phyloP scores from a whole-genome alignment of 164 flowering plant species.

The Piper betle region DNA sequence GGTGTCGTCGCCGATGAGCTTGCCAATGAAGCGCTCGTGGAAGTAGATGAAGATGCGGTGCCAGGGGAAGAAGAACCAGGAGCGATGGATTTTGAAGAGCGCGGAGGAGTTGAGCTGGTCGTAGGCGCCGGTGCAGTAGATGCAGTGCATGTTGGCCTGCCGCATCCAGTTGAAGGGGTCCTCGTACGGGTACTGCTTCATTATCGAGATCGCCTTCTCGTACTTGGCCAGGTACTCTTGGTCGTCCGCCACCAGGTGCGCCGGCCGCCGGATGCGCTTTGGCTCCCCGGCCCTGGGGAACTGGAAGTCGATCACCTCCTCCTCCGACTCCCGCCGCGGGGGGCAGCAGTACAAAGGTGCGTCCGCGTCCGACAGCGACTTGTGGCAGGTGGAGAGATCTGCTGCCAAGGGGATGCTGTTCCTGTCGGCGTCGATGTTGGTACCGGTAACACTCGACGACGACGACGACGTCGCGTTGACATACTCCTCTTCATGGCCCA shows the following conservation, averaged over 20 bases:
- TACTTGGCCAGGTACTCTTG: slow-evolving; percentile 38
- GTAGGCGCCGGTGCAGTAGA: slow-evolving; percentile 20
- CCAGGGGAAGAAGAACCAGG: slow-evolving; percentile 23
- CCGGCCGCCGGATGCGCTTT: slow-evolving; percentile 44
- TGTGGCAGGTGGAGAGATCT: slow-evolving; percentile 13
- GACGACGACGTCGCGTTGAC: not conserved
- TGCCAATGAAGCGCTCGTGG: slow-evolving; percentile 15
- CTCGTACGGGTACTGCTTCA: slow-evolving; percentile 12
- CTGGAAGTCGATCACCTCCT: slow-evolving; percentile 30
- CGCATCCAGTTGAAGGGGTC: slow-evolving; percentile 16
- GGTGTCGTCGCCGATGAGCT: slow-evolving; percentile 17
- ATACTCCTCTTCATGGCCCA: not conserved
- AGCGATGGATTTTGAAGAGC: slow-evolving; percentile 15
- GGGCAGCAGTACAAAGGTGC: slow-evolving; percentile 41
- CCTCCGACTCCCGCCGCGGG: slow-evolving; percentile 18
- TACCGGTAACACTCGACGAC: not conserved
- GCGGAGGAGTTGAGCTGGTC: slow-evolving; percentile 25
- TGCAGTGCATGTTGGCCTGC: slow-evolving; percentile 19
- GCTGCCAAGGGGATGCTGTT: slow-evolving; percentile 5
- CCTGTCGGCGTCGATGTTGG: not conserved
- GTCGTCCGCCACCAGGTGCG: slow-evolving; percentile 21
- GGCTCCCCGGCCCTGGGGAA: slow-evolving; percentile 21
- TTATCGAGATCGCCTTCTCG: slow-evolving; percentile 22
- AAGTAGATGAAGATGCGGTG: slow-evolving; percentile 18
- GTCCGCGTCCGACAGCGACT: slow-evolving; percentile 5